Conservation (phyloP, 116 monocot genomes). For the Phalaenopsis hybrid region DNA sequence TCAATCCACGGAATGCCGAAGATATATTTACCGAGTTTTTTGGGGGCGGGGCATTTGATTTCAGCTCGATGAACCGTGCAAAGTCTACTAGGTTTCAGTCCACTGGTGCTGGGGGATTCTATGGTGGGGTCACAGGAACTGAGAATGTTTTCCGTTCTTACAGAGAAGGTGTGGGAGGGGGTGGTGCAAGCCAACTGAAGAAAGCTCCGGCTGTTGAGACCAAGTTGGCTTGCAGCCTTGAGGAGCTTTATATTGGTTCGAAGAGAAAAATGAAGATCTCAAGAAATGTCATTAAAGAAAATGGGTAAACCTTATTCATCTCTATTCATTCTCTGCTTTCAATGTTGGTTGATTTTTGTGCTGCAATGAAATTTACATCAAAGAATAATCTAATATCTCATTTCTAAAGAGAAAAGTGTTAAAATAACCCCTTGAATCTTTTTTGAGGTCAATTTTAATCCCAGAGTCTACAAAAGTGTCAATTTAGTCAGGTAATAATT, state of each 20-base stretch:
- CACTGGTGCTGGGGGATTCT: constrained; percentile 28
- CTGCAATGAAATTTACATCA: background rate
- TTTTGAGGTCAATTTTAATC: too few relatives aligned
- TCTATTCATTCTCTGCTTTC: background rate
- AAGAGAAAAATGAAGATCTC: constrained; percentile 79
- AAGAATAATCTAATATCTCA: background rate
- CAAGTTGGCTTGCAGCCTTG: constrained; percentile 67
- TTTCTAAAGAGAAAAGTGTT: background rate
- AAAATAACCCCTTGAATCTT: too few relatives aligned
- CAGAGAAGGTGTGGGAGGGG: constrained; percentile 21
- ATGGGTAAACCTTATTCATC: constrained; percentile 36
- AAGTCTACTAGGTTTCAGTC: constrained; percentile 57
- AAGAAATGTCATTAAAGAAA: constrained; percentile 36
- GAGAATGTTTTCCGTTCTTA: constrained; percentile 30
- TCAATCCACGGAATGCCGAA: constrained; percentile 77
- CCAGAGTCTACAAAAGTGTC: too few relatives aligned
- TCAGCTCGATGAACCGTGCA: constrained; percentile 38
- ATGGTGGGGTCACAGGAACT: constrained; percentile 25
- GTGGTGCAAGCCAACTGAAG: constrained; percentile 16
- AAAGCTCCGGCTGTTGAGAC: constrained; percentile 58
- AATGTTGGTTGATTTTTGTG: background rate
- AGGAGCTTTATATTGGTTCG: constrained; percentile 56
- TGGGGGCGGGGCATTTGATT: constrained; percentile 59
- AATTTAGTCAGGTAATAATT: too few relatives aligned
- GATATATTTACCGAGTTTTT: constrained; percentile 91